A percentile compares a stretch with the other conserved stretches of the same genome.
These are phyloP conservation scores for Candida verbasci DNA, from an alignment of 805 yeast species.

Conservation along the genomic window DNA sequence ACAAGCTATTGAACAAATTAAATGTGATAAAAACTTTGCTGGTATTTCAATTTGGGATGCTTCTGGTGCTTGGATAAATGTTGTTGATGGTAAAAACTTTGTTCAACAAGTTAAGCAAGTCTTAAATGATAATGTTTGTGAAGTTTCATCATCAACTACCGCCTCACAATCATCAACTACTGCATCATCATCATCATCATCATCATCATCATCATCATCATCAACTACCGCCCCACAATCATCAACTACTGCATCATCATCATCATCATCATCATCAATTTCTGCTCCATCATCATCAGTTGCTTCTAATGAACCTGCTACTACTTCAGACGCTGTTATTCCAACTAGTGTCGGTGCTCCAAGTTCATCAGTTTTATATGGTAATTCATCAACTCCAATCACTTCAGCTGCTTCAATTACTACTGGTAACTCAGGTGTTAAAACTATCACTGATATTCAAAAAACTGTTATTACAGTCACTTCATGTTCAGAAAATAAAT, in stretches of 20 bases:
- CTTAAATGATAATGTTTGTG: slow-evolving; percentile 9
- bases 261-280: slow-evolving; percentile 5
- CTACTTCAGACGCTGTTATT: not conserved
- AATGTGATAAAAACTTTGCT: slow-evolving; percentile 23
- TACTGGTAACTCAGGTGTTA: slow-evolving; percentile 12
- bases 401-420: not conserved
- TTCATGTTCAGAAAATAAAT: slow-evolving; percentile 31
- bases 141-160: slow-evolving; percentile 7
- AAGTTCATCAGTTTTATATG: slow-evolving; percentile 4
- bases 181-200: slow-evolving; percentile 8
- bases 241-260: slow-evolving; percentile 9
- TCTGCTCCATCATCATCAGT: slow-evolving; percentile 1
- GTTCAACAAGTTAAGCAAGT: slow-evolving; percentile 16
- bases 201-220: slow-evolving; percentile 2
- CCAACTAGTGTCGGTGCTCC: slow-evolving; percentile 3
- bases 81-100: slow-evolving; percentile 12
- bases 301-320: slow-evolving; percentile 3
- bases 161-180: slow-evolving; percentile 8
- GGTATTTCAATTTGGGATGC: slow-evolving; percentile 36
- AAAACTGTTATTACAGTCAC: slow-evolving; percentile 32
- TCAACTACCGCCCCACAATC: slow-evolving; percentile 7
- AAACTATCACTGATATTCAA: slow-evolving; percentile 16
- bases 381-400: slow-evolving; percentile 5
- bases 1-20: slow-evolving; percentile 11
- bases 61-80: slow-evolving; percentile 17